Percentiles rank a stretch among this genome's conserved stretches.
phyloP scores from a whole-genome alignment of 148 eudicot species.

The Vaccinium darrowii region DNA sequence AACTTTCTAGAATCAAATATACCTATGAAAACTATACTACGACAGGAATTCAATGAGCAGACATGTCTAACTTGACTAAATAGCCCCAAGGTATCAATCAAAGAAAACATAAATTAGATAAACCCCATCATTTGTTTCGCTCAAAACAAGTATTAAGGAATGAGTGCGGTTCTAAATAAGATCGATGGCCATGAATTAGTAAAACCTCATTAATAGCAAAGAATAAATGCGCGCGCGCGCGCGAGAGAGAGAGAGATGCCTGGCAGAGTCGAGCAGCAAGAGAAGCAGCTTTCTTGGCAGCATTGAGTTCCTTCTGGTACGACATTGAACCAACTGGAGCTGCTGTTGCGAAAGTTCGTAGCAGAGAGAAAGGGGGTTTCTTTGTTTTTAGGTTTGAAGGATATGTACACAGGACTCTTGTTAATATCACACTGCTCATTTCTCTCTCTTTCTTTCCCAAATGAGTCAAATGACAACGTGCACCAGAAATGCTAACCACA shows the following conservation, averaged over 20 bases:
- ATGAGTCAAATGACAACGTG: too few species aligned
- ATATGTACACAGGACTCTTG: background rate
- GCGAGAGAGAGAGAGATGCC: constrained; percentile 34
- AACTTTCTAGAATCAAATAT: background rate
- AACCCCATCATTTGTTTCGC: background rate
- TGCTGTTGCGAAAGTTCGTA: background rate
- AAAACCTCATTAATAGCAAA: background rate
- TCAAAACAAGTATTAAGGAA: background rate
- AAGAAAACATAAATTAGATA: background rate
- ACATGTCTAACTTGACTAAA: background rate
- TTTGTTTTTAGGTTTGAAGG: background rate
- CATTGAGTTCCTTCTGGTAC: constrained; percentile 44
- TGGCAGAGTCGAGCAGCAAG: constrained; percentile 87
- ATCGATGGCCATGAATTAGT: background rate
- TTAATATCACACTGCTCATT: background rate
- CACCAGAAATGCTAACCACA: too few species aligned
- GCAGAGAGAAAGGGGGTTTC: background rate
- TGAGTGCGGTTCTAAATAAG: background rate
- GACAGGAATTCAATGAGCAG: background rate
- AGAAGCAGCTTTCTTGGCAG: constrained; percentile 83
- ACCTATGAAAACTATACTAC: background rate
- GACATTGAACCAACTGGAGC: constrained; percentile 33
- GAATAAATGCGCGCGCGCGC: too few species aligned
- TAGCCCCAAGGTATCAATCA: background rate
- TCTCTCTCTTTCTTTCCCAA: background rate